Percentiles rank a stretch among this genome's conserved stretches.
Evolutionary conservation across 495 filamentous ascomycete species (phyloP).

Genomic region (Hypoxylon perforatum): DNA sequence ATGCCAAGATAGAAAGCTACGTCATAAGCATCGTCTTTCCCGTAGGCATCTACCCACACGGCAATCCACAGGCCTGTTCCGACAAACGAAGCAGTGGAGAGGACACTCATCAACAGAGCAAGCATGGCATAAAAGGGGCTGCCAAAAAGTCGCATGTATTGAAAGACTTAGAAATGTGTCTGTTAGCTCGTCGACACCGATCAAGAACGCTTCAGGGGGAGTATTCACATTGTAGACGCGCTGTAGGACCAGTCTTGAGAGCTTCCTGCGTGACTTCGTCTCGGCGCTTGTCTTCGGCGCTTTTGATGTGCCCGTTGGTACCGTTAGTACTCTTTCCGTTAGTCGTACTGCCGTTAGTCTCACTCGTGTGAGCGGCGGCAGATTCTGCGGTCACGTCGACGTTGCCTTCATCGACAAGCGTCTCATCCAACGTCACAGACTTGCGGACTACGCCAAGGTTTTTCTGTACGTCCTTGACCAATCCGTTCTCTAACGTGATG

Average conservation of each 20-base stretch:
- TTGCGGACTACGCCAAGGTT: constrained; percentile 51
- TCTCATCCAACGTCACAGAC: constrained; percentile 40
- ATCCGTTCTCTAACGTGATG: constrained; percentile 56
- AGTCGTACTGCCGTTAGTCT: constrained; percentile 17
- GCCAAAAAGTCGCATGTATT: constrained; percentile 54
- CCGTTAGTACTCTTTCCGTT: constrained; percentile 35
- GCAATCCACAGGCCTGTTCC: constrained; percentile 54
- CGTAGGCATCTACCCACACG: constrained; percentile 65
- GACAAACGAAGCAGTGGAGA: constrained; percentile 45
- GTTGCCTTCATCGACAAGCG: constrained; percentile 31
- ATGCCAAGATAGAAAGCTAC: constrained; percentile 52
- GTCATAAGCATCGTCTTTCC: constrained; percentile 45
- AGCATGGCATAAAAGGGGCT: constrained; percentile 45
- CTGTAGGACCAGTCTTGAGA: constrained; percentile 46
- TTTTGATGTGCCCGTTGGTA: constrained; percentile 33
- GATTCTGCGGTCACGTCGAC: constrained; percentile 39
- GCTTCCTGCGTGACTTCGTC: constrained; percentile 47
- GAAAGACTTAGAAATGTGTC: constrained; percentile 39
- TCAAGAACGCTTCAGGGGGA: background rate
- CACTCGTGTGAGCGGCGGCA: constrained; percentile 20
- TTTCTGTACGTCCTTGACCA: constrained; percentile 45
- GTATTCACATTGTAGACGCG: constrained; percentile 49
- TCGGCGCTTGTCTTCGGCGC: constrained; percentile 38
- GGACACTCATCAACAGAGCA: constrained; percentile 43
- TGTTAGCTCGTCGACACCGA: constrained; percentile 16